Evolutionary conservation across 768 basidiomycete genomes (phyloP), one percentile per base, ranked within the genome.

Genomic region (Tephrocybe sp.): DNA sequence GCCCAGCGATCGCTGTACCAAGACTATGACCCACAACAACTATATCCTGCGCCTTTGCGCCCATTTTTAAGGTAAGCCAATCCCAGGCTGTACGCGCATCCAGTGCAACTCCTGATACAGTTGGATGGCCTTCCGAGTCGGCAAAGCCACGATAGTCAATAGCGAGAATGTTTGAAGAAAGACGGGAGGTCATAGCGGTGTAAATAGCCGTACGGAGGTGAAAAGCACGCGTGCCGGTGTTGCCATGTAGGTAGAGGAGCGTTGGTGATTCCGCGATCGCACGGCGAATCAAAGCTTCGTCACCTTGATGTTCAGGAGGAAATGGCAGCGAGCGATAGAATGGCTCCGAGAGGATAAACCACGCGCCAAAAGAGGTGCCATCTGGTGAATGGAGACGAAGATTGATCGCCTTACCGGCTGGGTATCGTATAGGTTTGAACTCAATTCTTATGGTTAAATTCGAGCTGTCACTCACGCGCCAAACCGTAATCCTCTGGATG

Each of bases 91-190:
- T 71, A 14, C 75, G 65, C 0, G 86, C 86, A 57, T 92, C 84
- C 42, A 59, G 60, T 12, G 73, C 60, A 3, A 90, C 73, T 0
- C 89, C 89, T 1, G 65, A 59, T 45, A 87, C 80, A 4, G 75
- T 76, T 1, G 89, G 89, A 1, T 69, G 62, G 1, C 85, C 84
- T 3, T 77, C 73, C 16, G 85, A 87, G 63, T 91, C 87, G 4
- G 71, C 89, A 56, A 84, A 92, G 1, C 88, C 88, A 43, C 88
- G 74, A 62, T 92, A 92, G 65, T 92, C 89, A 17, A 84, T 72
- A 0, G 78, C 78, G 19, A 91, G 65, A 19, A 89, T 75, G 61
- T 89, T 88, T 13, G 74, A 75, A 30, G 67, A 65, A 23, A 84
- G 65, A 0, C 79, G 74, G 5, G 76, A 72, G 0, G 84, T 76